Evolutionary conservation across 1,139 yeast genomes (phyloP).

Genomic region (Saccharomycopsis hybrid): DNA sequence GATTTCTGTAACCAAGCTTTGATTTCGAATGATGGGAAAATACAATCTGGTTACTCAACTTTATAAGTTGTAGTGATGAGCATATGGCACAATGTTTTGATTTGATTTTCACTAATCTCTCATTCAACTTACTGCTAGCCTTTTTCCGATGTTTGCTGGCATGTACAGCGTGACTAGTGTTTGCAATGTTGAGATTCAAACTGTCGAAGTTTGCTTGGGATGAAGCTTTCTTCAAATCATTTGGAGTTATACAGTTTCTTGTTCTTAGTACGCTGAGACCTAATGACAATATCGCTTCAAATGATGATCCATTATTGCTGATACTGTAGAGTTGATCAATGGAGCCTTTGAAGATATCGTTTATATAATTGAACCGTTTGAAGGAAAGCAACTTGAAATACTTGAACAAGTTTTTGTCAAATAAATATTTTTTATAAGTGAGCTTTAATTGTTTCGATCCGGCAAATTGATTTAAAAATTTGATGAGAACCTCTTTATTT

Average conservation of each 20-base stretch:
- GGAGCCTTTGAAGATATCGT: conserved; percentile 9
- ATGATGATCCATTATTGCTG: neutral
- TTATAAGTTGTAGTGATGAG: conserved; percentile 17
- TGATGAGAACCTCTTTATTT: conserved; percentile 7
- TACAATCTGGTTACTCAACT: conserved; percentile 10
- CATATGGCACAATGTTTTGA: conserved; percentile 19
- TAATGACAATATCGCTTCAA: conserved; percentile 16
- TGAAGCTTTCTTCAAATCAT: conserved; percentile 12
- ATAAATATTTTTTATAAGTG: conserved; percentile 8
- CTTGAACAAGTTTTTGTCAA: conserved; percentile 14
- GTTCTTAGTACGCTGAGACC: conserved; percentile 19
- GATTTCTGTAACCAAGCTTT: conserved; percentile 15
- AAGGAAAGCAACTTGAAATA: conserved; percentile 17
- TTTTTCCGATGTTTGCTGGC: neutral
- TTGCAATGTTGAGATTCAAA: conserved; percentile 1
- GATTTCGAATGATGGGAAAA: conserved; percentile 20
- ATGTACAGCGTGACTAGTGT: neutral
- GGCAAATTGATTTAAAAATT: conserved; percentile 12
- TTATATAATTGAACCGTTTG: conserved; percentile 18
- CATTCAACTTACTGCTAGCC: neutral
- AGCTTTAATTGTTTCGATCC: conserved; percentile 4
- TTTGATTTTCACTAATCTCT: conserved; percentile 13
- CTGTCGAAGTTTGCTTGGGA: neutral
- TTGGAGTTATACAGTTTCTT: conserved; percentile 16
- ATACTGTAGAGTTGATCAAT: conserved; percentile 14